phyloP scores from a whole-genome alignment of 2,329 filamentous ascomycete species.

The Colletotrichum tanaceti region DNA sequence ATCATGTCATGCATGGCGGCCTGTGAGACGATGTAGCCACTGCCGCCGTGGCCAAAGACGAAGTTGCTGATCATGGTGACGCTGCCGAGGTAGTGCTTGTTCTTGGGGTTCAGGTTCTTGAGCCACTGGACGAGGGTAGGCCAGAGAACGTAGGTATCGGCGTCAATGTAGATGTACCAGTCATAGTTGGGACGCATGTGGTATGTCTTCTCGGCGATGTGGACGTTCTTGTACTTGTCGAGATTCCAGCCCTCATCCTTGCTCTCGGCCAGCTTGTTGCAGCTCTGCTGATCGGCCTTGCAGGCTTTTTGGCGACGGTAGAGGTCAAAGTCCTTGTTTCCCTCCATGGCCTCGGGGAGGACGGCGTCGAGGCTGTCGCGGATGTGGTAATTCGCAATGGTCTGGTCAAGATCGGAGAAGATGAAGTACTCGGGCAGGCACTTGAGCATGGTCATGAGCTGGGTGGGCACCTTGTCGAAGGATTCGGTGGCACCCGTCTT shows the following conservation, averaged over 20 bases:
- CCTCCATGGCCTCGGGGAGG: constrained; percentile 54
- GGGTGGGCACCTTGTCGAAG: constrained; percentile 63
- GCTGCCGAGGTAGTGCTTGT: constrained; percentile 63
- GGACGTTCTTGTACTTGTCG: constrained; percentile 73
- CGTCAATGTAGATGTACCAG: constrained; percentile 71
- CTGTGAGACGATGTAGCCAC: constrained; percentile 64
- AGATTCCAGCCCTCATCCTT: constrained; percentile 61
- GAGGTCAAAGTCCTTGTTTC: constrained; percentile 63
- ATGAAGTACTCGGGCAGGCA: constrained; percentile 64
- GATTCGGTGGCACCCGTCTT: constrained; percentile 69
- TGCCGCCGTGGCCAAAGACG: constrained; percentile 67
- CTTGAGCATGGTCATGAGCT: constrained; percentile 63
- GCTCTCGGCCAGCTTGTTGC: constrained; percentile 51
- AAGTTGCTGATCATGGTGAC: constrained; percentile 55
- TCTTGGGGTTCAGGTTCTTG: constrained; percentile 53
- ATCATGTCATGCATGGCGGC: constrained; percentile 62
- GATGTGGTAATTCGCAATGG: constrained; percentile 57
- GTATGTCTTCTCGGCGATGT: constrained; percentile 68
- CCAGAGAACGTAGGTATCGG: constrained; percentile 69
- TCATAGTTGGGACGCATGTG: constrained; percentile 61
- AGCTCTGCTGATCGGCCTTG: constrained; percentile 57
- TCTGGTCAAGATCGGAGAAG: constrained; percentile 68
- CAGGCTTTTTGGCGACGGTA: constrained; percentile 60
- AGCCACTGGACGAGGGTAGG: constrained; percentile 64
- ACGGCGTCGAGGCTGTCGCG: constrained; percentile 61